Conservation (phyloP, 73 alveolate species). For the Paramecium pentaurelia region DNA sequence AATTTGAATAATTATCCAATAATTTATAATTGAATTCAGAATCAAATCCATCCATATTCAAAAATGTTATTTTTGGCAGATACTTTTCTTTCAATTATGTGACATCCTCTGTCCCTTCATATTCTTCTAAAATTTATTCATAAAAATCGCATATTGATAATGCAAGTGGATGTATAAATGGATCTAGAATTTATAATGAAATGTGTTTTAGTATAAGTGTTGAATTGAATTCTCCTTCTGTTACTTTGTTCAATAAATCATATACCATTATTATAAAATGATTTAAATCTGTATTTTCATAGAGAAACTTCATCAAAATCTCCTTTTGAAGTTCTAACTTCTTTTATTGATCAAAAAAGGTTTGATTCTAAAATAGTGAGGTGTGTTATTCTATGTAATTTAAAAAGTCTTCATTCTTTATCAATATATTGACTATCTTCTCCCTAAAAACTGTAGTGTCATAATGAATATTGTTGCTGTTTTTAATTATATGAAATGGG, state of each 20-base stretch:
- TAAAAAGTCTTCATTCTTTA: conserved; percentile 1
- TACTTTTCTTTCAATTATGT: background rate
- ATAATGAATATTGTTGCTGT: background rate
- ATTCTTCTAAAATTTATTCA: conserved; percentile 21
- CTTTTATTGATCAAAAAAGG: background rate
- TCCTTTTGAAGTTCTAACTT: background rate
- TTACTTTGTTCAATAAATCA: conserved; percentile 34
- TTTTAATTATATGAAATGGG: background rate
- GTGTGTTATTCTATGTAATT: background rate
- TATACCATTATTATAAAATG: conserved; percentile 28
- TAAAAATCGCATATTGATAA: conserved; percentile 9
- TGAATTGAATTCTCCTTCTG: conserved; percentile 44
- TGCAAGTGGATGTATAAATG: conserved; percentile 30
- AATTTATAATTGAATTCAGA: conserved; percentile 36
- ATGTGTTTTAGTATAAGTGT: background rate
- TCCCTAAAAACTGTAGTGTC: background rate
- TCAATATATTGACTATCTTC: conserved; percentile 1
- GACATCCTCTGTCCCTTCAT: background rate
- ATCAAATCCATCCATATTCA: conserved; percentile 46
- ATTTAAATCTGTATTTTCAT: background rate
- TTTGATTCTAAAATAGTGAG: background rate
- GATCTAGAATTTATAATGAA: conserved; percentile 4
- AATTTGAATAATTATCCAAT: background rate
- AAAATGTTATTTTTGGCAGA: conserved; percentile 19
- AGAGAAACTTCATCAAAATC: background rate